phyloP scores from a whole-genome alignment of 306 rosid species.

The Lathyrus tuberosus region DNA sequence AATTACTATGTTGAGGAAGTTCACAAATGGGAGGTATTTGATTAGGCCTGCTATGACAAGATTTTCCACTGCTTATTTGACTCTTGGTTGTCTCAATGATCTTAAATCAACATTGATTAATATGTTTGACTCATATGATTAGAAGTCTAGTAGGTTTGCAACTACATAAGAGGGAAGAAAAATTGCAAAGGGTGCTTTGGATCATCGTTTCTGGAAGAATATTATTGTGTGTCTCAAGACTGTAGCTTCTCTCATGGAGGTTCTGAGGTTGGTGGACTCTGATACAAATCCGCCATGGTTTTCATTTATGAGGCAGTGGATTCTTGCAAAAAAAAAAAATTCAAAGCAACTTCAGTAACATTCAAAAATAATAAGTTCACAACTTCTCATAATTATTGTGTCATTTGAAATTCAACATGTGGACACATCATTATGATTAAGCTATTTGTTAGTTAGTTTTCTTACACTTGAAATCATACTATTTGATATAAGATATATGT shows the following conservation, averaged over 20 bases:
- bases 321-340: neutral
- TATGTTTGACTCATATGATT: neutral
- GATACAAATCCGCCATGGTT: neutral
- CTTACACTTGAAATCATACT: too few species aligned
- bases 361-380: neutral
- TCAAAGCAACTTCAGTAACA: neutral
- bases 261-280: neutral
- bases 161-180: neutral
- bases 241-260: neutral
- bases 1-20: constrained; percentile 3
- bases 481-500: too few species aligned
- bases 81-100: neutral
- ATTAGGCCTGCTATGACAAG: constrained; percentile 3
- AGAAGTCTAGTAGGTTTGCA: neutral
- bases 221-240: neutral
- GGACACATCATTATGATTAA: too few species aligned
- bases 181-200: neutral
- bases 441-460: too few species aligned
- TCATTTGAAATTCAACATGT: too few species aligned
- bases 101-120: neutral
- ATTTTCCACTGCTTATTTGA: neutral
- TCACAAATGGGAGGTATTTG: neutral
- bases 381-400: too few species aligned
- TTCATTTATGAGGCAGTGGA: neutral
- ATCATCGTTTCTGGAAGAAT: neutral